Conservation (phyloP, 2,329 filamentous ascomycete genomes). For the Colletotrichum sp. region DNA sequence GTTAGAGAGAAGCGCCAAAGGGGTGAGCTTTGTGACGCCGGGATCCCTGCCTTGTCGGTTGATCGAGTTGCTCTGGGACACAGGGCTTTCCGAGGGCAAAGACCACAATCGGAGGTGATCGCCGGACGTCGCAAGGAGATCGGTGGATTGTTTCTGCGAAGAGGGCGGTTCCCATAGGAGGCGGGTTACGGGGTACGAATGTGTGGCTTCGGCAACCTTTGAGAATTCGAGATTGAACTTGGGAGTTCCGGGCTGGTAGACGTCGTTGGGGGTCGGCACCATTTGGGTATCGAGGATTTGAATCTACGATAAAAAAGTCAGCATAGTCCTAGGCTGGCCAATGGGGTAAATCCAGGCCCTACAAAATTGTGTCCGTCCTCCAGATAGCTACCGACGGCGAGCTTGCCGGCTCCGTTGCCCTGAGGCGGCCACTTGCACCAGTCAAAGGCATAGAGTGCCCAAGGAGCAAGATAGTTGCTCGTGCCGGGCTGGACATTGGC, state of each 20-base stretch:
- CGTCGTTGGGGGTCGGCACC: conserved; percentile 70
- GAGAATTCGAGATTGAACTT: conserved; percentile 86
- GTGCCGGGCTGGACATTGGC: conserved; percentile 72
- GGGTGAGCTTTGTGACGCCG: conserved; percentile 81
- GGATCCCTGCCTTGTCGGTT: conserved; percentile 63
- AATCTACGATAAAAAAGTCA: conserved; percentile 63
- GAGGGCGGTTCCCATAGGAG: conserved; percentile 96
- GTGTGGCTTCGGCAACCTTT: conserved; percentile 94
- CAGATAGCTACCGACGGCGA: conserved; percentile 93
- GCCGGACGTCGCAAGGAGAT: conserved; percentile 91
- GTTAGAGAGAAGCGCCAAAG: conserved; percentile 91
- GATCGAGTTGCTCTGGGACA: conserved; percentile 68
- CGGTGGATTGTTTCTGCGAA: conserved; percentile 92
- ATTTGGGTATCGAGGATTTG: conserved; percentile 95
- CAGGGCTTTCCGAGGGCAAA: conserved; percentile 72
- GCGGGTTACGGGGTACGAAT: conserved; percentile 95
- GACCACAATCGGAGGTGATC: conserved; percentile 96
- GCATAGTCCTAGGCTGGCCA: background rate
- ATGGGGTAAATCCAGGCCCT: conserved; percentile 33
- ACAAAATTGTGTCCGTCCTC: conserved; percentile 99
- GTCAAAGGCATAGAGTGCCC: conserved; percentile 95
- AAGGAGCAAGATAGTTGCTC: conserved; percentile 92
- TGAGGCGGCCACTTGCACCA: conserved; percentile 98
- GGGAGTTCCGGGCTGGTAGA: conserved; percentile 71
- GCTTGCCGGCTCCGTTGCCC: conserved; percentile 82